Conservation (phyloP, 805 yeast genomes). For the Kuraishia hungarica region DNA sequence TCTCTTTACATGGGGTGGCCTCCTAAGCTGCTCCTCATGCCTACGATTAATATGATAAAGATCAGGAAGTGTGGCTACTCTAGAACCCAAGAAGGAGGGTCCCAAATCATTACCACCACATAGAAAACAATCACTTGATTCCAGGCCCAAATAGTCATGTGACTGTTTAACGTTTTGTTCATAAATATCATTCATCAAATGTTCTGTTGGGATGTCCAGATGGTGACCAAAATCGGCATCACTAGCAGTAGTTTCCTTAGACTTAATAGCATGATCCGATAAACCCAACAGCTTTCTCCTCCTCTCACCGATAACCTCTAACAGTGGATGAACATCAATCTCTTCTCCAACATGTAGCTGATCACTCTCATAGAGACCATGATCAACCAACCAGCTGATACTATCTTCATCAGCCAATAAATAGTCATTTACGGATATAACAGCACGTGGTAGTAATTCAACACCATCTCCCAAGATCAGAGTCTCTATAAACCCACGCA, state of each 20-base stretch:
- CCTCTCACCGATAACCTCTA: not conserved
- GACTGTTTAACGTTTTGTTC: conserved; percentile 6
- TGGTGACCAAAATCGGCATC: not conserved
- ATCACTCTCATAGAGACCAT: conserved; percentile 11
- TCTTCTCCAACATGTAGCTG: conserved; percentile 21
- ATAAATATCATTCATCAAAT: conserved; percentile 17
- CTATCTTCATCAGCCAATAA: not conserved
- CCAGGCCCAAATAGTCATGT: not conserved
- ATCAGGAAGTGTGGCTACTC: conserved; percentile 1
- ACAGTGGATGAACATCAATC: conserved; percentile 8
- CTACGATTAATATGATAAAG: conserved; percentile 5
- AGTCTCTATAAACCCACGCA: not conserved
- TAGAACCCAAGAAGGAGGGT: not conserved
- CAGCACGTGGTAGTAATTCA: not conserved
- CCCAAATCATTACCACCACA: not conserved
- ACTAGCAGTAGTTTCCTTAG: not conserved
- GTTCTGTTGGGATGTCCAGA: not conserved
- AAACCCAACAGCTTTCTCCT: not conserved
- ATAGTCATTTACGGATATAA: not conserved
- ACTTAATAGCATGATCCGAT: no score
- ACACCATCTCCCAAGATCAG: not conserved
- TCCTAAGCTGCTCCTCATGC: not conserved
- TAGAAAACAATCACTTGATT: not conserved
- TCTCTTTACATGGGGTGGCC: not conserved
- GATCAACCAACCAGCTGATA: not conserved